These are phyloP conservation scores for Pyrus pyrifolia DNA, from an alignment of 306 rosid genomes.

Conservation along the genomic window DNA sequence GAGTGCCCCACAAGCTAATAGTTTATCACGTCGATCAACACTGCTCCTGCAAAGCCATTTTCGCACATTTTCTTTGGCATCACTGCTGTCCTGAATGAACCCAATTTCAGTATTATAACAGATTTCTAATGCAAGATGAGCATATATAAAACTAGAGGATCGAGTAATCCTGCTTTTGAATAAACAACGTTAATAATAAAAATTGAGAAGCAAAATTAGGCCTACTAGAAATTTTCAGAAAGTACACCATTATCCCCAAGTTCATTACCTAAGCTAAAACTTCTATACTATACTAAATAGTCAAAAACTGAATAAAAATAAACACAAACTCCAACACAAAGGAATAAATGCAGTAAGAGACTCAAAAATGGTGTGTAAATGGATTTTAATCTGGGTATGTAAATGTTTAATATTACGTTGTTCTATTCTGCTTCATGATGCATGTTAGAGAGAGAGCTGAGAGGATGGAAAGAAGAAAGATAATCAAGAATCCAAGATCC, in stretches of 20 bases:
- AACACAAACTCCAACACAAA: not conserved
- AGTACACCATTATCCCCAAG: not conserved
- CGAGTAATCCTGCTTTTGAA: not conserved
- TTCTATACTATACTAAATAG: not conserved
- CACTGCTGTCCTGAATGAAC: constrained; percentile 51
- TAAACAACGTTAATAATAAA: too few relatives aligned
- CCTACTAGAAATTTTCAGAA: not conserved
- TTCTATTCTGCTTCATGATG: not conserved
- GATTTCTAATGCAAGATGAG: not conserved
- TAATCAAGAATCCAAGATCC: not conserved
- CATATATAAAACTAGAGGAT: not conserved
- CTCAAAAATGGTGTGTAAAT: not conserved
- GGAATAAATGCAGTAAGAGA: not conserved
- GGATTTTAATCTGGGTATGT: not conserved
- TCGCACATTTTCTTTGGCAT: constrained; percentile 53
- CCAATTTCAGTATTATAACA: constrained; percentile 19
- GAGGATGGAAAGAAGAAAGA: too few relatives aligned
- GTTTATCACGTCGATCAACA: constrained; percentile 70
- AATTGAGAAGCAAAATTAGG: too few relatives aligned
- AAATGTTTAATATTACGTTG: not conserved
- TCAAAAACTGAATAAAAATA: not conserved
- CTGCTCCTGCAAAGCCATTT: constrained; percentile 59
- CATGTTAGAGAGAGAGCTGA: not conserved
- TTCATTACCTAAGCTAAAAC: not conserved
- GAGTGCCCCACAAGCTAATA: constrained; percentile 86